Evolutionary conservation across 768 basidiomycete genomes (phyloP), one percentile per base, ranked within the genome.

Genomic region (Mycena maculata): DNA sequence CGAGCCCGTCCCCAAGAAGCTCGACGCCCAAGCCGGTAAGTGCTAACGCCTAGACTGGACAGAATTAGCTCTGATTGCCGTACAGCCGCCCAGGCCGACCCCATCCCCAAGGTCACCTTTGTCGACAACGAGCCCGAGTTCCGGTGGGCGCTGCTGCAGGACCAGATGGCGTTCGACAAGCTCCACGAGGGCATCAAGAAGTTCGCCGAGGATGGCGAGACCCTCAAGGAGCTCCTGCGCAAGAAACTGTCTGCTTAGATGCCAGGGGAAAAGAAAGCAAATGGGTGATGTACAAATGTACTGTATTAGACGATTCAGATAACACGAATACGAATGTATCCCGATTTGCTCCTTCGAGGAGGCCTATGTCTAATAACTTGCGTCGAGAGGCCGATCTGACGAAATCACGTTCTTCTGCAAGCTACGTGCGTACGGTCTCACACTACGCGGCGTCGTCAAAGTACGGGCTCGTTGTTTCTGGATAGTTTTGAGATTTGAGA

Each of bases 151-250:
- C 91, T 99, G 63, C 89, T 98, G 75, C 87, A 95, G 76, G 96
- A 98, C 81, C 82, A 86, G 77, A 98, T 98, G 96, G 96, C 97
- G n/a, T 97, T 95, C 77, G 97, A 98, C 80, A 98, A 99, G 85
- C 86, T 98, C 60, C 95, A 98, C 80, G 95, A 98, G 83, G 98
- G 98, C 74, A 98, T 99, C 85, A 91, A 90, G 85, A 98, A 97
- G 82, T 99, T 99, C 77, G 96, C 95, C 55, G 95, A 93, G 84
- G 98, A 99, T 75, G 95, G 95, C 63, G 87, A 90, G 76, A 89
- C 93, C 4, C 90, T 99, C 82, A 98, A 97, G 87, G 79, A 81
- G 15, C 77, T 94, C 71, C 85, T 99, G 78, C 89, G 85, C 80
- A 70, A 89, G 81, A 93, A 91, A 79, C 76, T 94, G 61, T 77